Base-by-base conservation (phyloP, 345 rosid genomes). In the Physaria fendleri region DNA sequence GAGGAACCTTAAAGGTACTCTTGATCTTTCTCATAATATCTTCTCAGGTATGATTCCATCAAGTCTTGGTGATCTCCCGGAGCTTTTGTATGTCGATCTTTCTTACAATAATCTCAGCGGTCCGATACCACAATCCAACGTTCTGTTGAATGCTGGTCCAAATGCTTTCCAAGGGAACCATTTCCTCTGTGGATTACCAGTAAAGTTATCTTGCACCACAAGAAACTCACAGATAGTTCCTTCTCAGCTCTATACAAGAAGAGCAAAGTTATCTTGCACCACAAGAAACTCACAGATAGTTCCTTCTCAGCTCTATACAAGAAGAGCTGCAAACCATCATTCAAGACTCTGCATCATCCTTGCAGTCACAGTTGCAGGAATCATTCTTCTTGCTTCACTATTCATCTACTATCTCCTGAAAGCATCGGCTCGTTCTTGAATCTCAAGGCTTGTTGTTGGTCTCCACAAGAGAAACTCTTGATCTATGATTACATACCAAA, bases 391-490 rank as follows among this genome's bases (percentile, higher is more conserved):
- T 29, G 81, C 71, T 13, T 63, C 76, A 54, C 37, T 83, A 53
- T 45, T 84, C 63, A 72, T 83, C 32, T 76, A 74, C 47, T 64
- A 65, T 58, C 76, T 61, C 64, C 77, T 74, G 40, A 82, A 75
- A 49, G 32, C 71, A 49, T 73, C 59, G 4, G 34, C 48, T 30
- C 66, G 69, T 44, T 88, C 9, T 84, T 86, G 59, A 79, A 72
- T 59, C 98, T 92, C 37, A 76, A 81, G 66, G 97, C 97, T 28
- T 92, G 88, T 67, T 92, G 87, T 65, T 92, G 97, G 87, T 86
- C 98, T 56, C 81, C 68, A 0, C 82, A 92, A 20, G 98, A 92
- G 80, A 88, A 92, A 75, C 74, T 92, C 53, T 73, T 86, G 5
- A 89, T 92, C 76, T 86, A 92, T 42, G 97, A 86, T 58, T 88